phyloP scores from a whole-genome alignment of 352 stramenopile species.

The Pythium phragmitis region DNA sequence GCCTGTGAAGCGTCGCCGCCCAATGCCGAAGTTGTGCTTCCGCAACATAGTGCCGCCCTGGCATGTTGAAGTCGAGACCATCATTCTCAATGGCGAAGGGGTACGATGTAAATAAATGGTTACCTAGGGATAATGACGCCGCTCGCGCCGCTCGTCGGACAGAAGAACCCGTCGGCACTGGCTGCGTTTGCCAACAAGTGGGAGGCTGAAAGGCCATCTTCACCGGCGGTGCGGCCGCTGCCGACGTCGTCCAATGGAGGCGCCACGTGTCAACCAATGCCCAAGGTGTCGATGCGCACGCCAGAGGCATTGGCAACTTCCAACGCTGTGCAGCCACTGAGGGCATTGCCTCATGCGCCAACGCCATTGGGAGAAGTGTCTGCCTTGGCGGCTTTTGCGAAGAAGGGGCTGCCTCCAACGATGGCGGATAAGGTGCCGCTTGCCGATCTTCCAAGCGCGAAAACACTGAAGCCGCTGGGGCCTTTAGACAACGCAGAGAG shows the following conservation, averaged over 20 bases:
- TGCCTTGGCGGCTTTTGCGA: constrained; percentile 19
- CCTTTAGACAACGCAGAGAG: background rate
- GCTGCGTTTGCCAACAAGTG: constrained; percentile 3
- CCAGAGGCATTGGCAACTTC: background rate
- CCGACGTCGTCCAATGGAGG: background rate
- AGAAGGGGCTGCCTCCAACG: background rate
- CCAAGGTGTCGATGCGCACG: background rate
- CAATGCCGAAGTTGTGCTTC: constrained; percentile 3
- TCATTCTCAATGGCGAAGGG: constrained; percentile 5
- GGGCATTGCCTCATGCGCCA: background rate
- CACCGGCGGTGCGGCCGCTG: background rate
- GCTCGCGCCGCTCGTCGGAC: constrained; percentile 1
- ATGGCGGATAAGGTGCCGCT: background rate
- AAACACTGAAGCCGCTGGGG: background rate
- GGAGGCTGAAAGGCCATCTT: background rate
- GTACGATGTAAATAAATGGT: background rate
- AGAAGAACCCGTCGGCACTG: background rate
- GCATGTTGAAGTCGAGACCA: constrained; percentile 13
- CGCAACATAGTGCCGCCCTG: constrained; percentile 4
- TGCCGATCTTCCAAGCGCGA: background rate
- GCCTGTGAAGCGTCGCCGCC: background rate
- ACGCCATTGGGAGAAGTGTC: background rate
- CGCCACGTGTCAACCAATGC: background rate
- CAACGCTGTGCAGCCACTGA: background rate
- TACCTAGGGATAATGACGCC: background rate